Conservation (phyloP, 345 rosid genomes). For the Arabidopsis suecica region DNA sequence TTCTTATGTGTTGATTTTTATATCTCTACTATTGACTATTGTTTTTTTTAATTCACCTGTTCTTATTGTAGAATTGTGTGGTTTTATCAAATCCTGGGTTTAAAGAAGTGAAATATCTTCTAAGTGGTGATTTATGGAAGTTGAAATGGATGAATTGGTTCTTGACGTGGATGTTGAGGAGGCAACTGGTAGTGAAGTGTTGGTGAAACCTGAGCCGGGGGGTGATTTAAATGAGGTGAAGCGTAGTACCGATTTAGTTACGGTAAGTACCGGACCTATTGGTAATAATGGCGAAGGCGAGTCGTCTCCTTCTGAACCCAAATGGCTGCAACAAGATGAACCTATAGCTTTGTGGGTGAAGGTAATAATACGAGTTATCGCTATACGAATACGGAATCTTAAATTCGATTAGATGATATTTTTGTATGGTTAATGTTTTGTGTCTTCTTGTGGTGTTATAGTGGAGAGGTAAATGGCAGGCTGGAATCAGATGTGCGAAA, state of each 20-base stretch:
- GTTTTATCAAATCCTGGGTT: constrained; percentile 18
- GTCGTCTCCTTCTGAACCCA: constrained; percentile 62
- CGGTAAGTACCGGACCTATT: constrained; percentile 58
- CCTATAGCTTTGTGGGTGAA: constrained; percentile 96
- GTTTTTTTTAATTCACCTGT: background rate
- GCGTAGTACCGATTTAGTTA: constrained; percentile 39
- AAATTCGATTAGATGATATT: background rate
- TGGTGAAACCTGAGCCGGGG: constrained; percentile 54
- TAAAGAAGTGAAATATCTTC: constrained; percentile 29
- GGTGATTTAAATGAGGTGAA: constrained; percentile 54
- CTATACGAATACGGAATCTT: background rate
- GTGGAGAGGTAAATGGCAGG: constrained; percentile 99
- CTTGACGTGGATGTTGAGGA: constrained; percentile 50
- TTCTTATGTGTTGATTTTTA: background rate
- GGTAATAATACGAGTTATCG: constrained; percentile 51
- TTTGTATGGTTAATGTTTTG: constrained; percentile 15
- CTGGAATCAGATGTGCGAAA: constrained; percentile 92
- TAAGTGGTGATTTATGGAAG: constrained; percentile 54
- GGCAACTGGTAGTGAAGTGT: constrained; percentile 38
- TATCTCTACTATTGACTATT: background rate
- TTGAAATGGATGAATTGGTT: constrained; percentile 50
- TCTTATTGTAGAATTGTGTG: constrained; percentile 21
- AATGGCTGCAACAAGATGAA: constrained; percentile 85
- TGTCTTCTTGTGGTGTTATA: constrained; percentile 48
- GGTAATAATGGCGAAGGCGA: constrained; percentile 61